Evolutionary conservation across 495 filamentous ascomycete species (phyloP), one percentile per base, ranked within the genome.

Genomic region (Aspergillus nidulans): DNA sequence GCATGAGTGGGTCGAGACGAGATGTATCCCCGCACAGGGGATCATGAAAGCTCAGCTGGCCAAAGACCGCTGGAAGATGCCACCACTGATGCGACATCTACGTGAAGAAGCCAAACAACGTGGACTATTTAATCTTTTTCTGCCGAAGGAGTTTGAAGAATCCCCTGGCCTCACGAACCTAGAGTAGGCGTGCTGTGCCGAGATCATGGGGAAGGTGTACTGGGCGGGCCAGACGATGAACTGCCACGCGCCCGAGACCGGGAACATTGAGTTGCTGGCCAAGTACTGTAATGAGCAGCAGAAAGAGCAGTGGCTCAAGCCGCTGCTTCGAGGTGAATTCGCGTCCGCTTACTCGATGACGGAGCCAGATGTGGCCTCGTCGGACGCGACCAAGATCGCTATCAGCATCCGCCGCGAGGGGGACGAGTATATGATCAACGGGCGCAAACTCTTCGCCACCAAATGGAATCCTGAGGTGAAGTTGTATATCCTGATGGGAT

Each of bases 311-410:
- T 53, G 56, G 49, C 28, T 52, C 20, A 5, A 15, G 1, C 56
- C 49, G 3, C 23, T 52, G 8, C 16, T 52, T 18, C 13, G 6
- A 12, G 56, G 56, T 1, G 43, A 53, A 19, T 32, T 58, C 36
- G 18, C 16, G 8, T 58, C 56, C 20, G 56, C 56, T 12, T 58
- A 39, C 42, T 53, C 32, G 9, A 58, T 58, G 56, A 58, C 56
- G 5, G 56, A 58, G 49, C 56, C 56, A 0, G 49, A 58, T 3
- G 48, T 58, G 4, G 56, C 56, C 12, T 53, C 49, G 12, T 39
- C 25, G 7, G 56, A 58, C 23, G 56, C 56, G 8, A 51, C 47
- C 6, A 58, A 52, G 18, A 58, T 58, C 19, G 18, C 21, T 10
- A 36, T 50, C 13, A 6, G 23, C 19, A 53, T 57, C 15, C 8